These are phyloP conservation scores for Oryza meyeriana DNA, from an alignment of 176 grass and related monocot species.

Conservation along the genomic window DNA sequence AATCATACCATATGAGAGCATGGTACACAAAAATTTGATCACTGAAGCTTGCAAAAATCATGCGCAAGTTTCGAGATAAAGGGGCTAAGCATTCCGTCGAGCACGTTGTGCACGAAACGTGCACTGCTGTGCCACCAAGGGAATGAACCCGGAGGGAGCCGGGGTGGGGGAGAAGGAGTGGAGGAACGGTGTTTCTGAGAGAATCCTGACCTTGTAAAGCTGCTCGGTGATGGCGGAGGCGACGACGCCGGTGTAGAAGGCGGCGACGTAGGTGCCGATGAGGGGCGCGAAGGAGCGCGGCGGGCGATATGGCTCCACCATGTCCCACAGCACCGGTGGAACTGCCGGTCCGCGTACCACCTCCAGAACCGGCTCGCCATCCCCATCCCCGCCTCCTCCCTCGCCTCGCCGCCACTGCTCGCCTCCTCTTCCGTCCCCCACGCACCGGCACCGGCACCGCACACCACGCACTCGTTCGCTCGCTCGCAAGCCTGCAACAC, in stretches of 20 bases:
- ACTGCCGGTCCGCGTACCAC: constrained; percentile 91
- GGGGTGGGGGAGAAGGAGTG: not conserved
- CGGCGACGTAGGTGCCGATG: constrained; percentile 72
- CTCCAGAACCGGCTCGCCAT: constrained; percentile 83
- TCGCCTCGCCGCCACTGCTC: not conserved
- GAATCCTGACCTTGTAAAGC: constrained; percentile 65
- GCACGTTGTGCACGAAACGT: not conserved
- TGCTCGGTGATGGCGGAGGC: constrained; percentile 84
- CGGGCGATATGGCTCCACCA: constrained; percentile 86
- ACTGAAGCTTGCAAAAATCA: not conserved
- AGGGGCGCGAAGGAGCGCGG: constrained; percentile 73
- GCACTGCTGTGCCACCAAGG: not conserved
- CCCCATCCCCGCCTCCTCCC: not conserved
- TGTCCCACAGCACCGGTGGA: constrained; percentile 89
- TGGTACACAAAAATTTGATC: not conserved
- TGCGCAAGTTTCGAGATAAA: not conserved
- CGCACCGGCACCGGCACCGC: not conserved
- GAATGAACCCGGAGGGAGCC: not conserved
- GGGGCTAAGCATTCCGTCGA: constrained; percentile 28
- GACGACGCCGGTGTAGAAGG: constrained; percentile 92
- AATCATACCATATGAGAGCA: not conserved
- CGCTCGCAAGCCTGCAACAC: not conserved
- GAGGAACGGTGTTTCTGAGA: not conserved
- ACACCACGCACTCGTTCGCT: not conserved
- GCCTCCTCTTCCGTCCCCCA: not conserved